A percentile compares a stretch with the other conserved stretches of the same genome.
These are phyloP conservation scores for Beauveria rudraprayagi DNA, from an alignment of 2,329 filamentous ascomycete genomes.

Conservation along the genomic window DNA sequence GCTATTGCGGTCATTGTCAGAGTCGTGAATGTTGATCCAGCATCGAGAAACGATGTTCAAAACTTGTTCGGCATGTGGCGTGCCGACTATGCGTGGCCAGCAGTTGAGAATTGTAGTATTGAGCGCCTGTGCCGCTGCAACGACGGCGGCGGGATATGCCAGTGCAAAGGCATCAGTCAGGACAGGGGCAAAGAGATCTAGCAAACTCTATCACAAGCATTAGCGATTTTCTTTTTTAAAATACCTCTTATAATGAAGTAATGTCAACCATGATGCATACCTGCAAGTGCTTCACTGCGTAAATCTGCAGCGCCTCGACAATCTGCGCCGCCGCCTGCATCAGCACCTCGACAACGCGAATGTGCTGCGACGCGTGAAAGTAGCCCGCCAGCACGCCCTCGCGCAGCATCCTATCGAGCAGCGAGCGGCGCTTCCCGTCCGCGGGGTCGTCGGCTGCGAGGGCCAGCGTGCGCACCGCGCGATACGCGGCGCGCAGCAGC, in stretches of 20 bases:
- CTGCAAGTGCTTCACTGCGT: conserved; percentile 60
- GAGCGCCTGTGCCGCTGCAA: conserved; percentile 44
- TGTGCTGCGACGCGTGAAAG: conserved; percentile 51
- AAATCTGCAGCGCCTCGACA: conserved; percentile 50
- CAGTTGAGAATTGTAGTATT: conserved; percentile 51
- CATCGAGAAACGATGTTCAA: conserved; percentile 53
- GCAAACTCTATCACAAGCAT: conserved; percentile 42
- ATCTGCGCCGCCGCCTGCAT: conserved; percentile 41
- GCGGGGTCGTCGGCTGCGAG: conserved; percentile 34
- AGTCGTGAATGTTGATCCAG: conserved; percentile 50
- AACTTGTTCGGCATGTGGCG: conserved; percentile 54
- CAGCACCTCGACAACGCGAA: conserved; percentile 48
- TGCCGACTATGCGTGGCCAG: conserved; percentile 56
- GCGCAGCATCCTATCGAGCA: conserved; percentile 48
- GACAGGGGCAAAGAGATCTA: conserved; percentile 58
- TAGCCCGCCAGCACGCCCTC: conserved; percentile 48
- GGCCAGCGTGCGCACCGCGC: conserved; percentile 51
- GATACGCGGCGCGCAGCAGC: conserved; percentile 59
- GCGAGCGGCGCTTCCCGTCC: conserved; percentile 22
- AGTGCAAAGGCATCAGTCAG: conserved; percentile 62
- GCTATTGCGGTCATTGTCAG: conserved; percentile 10
- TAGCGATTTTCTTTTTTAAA: neutral
- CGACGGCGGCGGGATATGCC: conserved; percentile 44
- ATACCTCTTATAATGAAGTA: neutral
- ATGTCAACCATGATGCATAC: conserved; percentile 25